Conservation (phyloP, 1,284 basidiomycete genomes). For the Pseudozyma thailandica region DNA sequence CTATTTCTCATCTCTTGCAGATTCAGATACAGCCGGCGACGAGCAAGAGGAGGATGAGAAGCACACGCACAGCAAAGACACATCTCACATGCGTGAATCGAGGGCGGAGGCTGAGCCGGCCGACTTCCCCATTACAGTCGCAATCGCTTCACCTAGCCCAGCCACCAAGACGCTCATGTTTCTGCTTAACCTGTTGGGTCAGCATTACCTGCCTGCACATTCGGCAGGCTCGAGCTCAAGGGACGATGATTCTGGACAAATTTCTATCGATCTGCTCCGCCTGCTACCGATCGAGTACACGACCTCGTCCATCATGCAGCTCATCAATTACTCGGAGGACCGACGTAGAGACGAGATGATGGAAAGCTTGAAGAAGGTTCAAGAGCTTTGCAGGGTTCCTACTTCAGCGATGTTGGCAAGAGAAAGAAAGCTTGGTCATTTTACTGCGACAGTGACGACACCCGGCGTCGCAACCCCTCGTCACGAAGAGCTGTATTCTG, state of each 20-base stretch:
- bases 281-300: slow-evolving; percentile 45
- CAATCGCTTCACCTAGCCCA: slow-evolving; percentile 49
- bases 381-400: slow-evolving; percentile 28
- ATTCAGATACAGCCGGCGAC: slow-evolving; percentile 4
- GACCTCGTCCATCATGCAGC: slow-evolving; percentile 48
- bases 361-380: slow-evolving; percentile 40
- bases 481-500: not conserved
- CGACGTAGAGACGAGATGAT: slow-evolving; percentile 47
- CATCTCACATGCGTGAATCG: not conserved
- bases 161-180: slow-evolving; percentile 46
- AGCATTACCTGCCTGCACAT: not conserved
- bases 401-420: slow-evolving; percentile 35
- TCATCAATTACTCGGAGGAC: slow-evolving; percentile 45
- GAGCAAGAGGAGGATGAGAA: slow-evolving; percentile 1
- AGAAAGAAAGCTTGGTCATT: slow-evolving; percentile 22
- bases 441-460: slow-evolving; percentile 12
- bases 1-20: slow-evolving; percentile 32
- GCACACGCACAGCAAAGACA: slow-evolving; percentile 3
- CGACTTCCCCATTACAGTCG: slow-evolving; percentile 47
- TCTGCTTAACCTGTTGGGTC: slow-evolving; percentile 37
- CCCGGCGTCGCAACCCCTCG: slow-evolving; percentile 1
- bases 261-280: slow-evolving; percentile 48
- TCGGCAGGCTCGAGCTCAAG: not conserved
- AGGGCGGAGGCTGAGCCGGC: not conserved
- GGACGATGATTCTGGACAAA: slow-evolving; percentile 8